A percentile compares a stretch with the other conserved stretches of the same genome.
phyloP scores from a whole-genome alignment of 2,329 filamentous ascomycete species.

The Dothistroma pini region DNA sequence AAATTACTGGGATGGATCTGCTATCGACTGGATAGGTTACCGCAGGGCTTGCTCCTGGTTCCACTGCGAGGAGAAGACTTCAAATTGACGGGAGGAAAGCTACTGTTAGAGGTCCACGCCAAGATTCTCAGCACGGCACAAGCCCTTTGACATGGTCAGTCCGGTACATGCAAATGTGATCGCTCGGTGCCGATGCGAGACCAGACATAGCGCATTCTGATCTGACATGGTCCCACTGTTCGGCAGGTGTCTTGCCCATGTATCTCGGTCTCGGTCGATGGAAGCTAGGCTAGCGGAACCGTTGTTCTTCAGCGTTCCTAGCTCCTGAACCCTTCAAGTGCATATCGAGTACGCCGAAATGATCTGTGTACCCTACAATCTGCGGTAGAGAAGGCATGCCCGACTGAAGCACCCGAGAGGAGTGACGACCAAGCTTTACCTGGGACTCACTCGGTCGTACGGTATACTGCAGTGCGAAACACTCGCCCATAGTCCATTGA shows the following conservation, averaged over 20 bases:
- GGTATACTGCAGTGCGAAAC: not conserved
- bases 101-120: slow-evolving; percentile 57
- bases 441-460: not conserved
- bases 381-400: not conserved
- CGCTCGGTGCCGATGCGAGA: not conserved
- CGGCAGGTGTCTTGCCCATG: not conserved
- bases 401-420: not conserved
- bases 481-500: not conserved
- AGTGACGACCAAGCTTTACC: not conserved
- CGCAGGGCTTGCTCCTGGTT: slow-evolving; percentile 71
- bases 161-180: not conserved
- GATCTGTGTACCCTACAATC: not conserved
- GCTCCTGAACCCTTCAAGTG: not conserved
- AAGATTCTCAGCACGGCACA: not conserved
- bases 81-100: slow-evolving; percentile 59
- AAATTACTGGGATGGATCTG: slow-evolving; percentile 84
- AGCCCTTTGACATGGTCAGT: not conserved
- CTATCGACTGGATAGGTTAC: slow-evolving; percentile 75
- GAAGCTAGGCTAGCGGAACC: not conserved
- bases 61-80: slow-evolving; percentile 70
- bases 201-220: not conserved
- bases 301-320: not conserved
- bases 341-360: not conserved
- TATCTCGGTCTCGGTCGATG: not conserved
- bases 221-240: not conserved